These are phyloP conservation scores for Rosa hybrid DNA, from an alignment of 331 rosid genomes.

Conservation along the genomic window DNA sequence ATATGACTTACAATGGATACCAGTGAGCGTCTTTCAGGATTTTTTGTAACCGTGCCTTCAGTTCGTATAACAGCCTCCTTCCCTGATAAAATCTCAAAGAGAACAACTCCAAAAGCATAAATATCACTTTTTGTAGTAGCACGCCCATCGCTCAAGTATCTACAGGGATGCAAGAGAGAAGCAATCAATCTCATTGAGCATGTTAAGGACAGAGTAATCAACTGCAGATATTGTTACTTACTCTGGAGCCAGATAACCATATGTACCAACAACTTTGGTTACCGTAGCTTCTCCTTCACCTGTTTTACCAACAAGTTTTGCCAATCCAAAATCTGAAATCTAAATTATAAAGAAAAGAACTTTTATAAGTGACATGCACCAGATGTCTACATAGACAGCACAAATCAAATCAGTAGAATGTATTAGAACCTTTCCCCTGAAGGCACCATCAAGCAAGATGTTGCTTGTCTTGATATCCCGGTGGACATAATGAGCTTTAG, in stretches of 20 bases:
- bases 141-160: slow-evolving; percentile 92
- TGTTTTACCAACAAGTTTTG: slow-evolving; percentile 81
- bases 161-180: slow-evolving; percentile 26
- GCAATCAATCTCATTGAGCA: slow-evolving; percentile 14
- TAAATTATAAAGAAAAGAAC: slow-evolving; percentile 25
- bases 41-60: slow-evolving; percentile 65
- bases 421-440: slow-evolving; percentile 76
- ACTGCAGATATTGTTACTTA: slow-evolving; percentile 37
- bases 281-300: slow-evolving; percentile 74
- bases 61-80: slow-evolving; percentile 84
- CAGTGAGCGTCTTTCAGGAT: slow-evolving; percentile 85
- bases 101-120: slow-evolving; percentile 94
- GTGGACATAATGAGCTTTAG: slow-evolving; percentile 92
- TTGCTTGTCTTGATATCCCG: slow-evolving; percentile 98
- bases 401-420: slow-evolving; percentile 5
- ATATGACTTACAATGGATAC: slow-evolving; percentile 82
- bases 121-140: slow-evolving; percentile 92
- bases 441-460: slow-evolving; percentile 83
- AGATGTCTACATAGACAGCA: slow-evolving; percentile 13
- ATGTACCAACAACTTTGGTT: slow-evolving; percentile 97
- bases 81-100: slow-evolving; percentile 87
- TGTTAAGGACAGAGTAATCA: slow-evolving; percentile 8
- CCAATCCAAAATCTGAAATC: slow-evolving; percentile 99
- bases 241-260: slow-evolving; percentile 99
- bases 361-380: slow-evolving; percentile 14